Evolutionary conservation across 2,329 filamentous ascomycete species (phyloP).

Genomic region (Colletotrichum costaricense): DNA sequence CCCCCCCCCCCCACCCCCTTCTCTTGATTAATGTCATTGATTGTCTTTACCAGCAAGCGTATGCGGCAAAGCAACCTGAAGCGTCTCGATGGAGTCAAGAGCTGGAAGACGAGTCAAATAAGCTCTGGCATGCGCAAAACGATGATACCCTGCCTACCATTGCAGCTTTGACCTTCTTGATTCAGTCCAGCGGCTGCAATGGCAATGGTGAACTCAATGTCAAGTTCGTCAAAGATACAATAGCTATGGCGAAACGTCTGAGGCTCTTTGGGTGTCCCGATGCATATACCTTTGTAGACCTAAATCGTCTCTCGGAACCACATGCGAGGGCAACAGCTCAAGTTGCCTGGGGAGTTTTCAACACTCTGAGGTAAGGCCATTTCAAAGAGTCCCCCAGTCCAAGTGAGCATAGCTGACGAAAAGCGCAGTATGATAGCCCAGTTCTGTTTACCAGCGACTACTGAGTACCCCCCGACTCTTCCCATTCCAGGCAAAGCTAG

Average conservation of each 20-base stretch:
- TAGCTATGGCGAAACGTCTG: conserved; percentile 24
- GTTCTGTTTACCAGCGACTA: conserved; percentile 29
- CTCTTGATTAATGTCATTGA: not conserved
- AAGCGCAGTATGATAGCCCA: conserved; percentile 18
- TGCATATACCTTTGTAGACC: conserved; percentile 9
- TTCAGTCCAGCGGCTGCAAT: conserved; percentile 28
- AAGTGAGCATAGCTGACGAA: not conserved
- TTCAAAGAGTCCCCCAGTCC: not conserved
- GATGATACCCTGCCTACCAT: conserved; percentile 26
- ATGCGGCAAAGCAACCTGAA: conserved; percentile 17
- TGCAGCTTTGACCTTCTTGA: conserved; percentile 21
- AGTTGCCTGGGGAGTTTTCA: conserved; percentile 48
- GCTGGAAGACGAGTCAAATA: conserved; percentile 25
- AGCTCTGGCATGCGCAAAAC: conserved; percentile 24
- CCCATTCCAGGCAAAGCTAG: conserved; percentile 20
- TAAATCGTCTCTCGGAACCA: conserved; percentile 6
- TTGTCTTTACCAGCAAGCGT: conserved; percentile 13
- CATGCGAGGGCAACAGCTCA: conserved; percentile 20
- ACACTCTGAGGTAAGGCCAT: conserved; percentile 49
- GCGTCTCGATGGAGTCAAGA: conserved; percentile 30
- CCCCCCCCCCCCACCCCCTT: not conserved
- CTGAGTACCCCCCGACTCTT: conserved; percentile 26
- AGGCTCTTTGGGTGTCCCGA: conserved; percentile 31
- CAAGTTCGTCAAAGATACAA: conserved; percentile 26
- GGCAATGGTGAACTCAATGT: conserved; percentile 30